These are phyloP conservation scores for Coemansia sp. DNA, from an alignment of 192 early-diverging fungal genomes.

Conservation along the genomic window DNA sequence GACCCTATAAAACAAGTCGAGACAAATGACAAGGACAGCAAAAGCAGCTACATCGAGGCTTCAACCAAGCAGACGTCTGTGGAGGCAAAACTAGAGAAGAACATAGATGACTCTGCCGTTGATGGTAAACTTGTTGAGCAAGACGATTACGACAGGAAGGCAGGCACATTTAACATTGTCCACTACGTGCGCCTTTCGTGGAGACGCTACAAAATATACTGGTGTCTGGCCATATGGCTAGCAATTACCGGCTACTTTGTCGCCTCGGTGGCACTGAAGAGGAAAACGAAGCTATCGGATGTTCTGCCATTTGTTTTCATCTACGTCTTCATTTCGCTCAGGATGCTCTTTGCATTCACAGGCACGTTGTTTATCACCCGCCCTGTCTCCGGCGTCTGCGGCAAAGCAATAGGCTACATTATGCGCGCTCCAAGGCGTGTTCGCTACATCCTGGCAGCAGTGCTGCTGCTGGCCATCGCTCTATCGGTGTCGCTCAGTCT, in stretches of 20 bases:
- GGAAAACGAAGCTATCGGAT: conserved; percentile 52
- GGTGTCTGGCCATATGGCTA: conserved; percentile 55
- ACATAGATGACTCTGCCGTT: background rate
- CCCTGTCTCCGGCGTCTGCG: background rate
- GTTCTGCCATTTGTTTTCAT: conserved; percentile 52
- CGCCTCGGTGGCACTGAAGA: conserved; percentile 57
- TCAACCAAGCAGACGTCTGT: conserved; percentile 2
- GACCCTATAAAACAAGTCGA: background rate
- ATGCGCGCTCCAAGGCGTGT: conserved; percentile 39
- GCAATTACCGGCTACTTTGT: conserved; percentile 63
- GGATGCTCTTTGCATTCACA: conserved; percentile 51
- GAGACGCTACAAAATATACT: conserved; percentile 18
- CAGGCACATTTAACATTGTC: background rate
- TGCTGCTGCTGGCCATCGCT: conserved; percentile 59
- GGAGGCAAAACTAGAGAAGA: background rate
- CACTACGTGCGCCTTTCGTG: conserved; percentile 13
- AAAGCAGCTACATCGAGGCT: background rate
- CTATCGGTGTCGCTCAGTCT: conserved; percentile 46
- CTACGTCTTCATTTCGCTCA: conserved; percentile 56
- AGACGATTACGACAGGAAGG: background rate
- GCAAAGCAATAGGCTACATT: conserved; percentile 11
- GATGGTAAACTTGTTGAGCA: background rate
- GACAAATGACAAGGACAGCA: background rate
- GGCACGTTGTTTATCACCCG: conserved; percentile 35
- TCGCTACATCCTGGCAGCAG: conserved; percentile 55